Evolutionary conservation across 768 basidiomycete genomes (phyloP), one percentile per base, ranked within the genome.

Genomic region (Panus rudis): DNA sequence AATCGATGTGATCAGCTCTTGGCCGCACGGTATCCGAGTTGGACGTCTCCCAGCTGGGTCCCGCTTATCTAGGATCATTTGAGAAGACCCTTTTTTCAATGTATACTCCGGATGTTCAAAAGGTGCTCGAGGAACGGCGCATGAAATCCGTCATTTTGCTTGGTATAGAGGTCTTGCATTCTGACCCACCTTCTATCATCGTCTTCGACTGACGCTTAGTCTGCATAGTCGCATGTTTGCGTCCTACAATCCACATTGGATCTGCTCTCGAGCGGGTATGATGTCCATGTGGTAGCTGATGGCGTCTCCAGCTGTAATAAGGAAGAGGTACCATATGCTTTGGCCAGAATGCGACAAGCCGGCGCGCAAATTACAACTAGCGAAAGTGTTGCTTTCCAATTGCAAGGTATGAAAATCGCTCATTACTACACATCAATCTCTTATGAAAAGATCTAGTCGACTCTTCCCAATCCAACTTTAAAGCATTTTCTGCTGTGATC

Each of bases 91-190:
- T 76, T 41, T 96, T 97, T 67, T 87, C 85, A 1, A 94, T 96
- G 92, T 53, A 82, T 42, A 81, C 79, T 0, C 74, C 82, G 5
- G 77, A 87, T 25, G 74, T 93, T 5, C 61, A 69, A 41, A 47
- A 62, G 2, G 48, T 79, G 6, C 66, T 94, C 41, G 56, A 59
- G 17, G 52, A 69, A 20, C 70, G 73, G 3, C 52, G 64, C 12
- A 57, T 84, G 45, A 69, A 71, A 30, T 78, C 76, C 6, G 66
- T 92, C 35, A 76, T 94, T 6, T 58, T 97, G 4, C 79, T 91
- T 48, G 93, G 93, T 13, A 92, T 94, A 39, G 92, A 94, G 73
- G 91, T 87, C 50, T 27, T n/a, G n/a, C n/a, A n/a, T n/a, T n/a
- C 75, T 60, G 13, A 11, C 17, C 24, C 5, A 31, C 17, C 6